Evolutionary conservation across 202 grass and related monocot genomes (phyloP).

Genomic region (Zizania palustris): DNA sequence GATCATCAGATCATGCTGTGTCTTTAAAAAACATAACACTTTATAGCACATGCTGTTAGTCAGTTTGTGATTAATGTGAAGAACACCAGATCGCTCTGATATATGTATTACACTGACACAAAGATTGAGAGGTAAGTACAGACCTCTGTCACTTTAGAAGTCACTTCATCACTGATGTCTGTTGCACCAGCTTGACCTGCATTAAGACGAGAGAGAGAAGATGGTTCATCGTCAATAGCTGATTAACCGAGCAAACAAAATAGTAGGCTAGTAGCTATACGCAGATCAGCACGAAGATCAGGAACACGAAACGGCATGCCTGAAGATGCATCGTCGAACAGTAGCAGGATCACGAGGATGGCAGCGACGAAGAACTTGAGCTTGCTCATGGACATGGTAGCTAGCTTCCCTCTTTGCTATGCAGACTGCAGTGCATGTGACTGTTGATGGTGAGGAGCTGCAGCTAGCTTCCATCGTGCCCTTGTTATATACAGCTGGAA

Average conservation of each 20-base stretch:
- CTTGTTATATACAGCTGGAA: slow-evolving; percentile 35
- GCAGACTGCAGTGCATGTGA: not conserved
- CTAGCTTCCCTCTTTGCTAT: not conserved
- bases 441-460: slow-evolving; percentile 8
- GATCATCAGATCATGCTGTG: not conserved
- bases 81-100: not conserved
- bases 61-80: not conserved
- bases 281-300: not conserved
- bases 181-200: slow-evolving; percentile 7
- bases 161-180: not conserved
- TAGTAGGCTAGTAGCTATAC: not conserved
- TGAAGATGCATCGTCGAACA: slow-evolving; percentile 35
- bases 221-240: not conserved
- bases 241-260: not conserved
- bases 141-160: slow-evolving; percentile 29
- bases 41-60: not conserved
- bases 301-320: not conserved
- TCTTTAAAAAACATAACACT: too few relatives aligned
- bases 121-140: not conserved
- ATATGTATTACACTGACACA: not conserved
- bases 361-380: not conserved
- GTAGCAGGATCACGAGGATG: slow-evolving; percentile 9
- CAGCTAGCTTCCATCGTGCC: not conserved
- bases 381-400: slow-evolving; percentile 33
- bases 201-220: not conserved